These are phyloP conservation scores for Solioccasus polychromus DNA, from an alignment of 768 basidiomycete genomes.

Conservation along the genomic window DNA sequence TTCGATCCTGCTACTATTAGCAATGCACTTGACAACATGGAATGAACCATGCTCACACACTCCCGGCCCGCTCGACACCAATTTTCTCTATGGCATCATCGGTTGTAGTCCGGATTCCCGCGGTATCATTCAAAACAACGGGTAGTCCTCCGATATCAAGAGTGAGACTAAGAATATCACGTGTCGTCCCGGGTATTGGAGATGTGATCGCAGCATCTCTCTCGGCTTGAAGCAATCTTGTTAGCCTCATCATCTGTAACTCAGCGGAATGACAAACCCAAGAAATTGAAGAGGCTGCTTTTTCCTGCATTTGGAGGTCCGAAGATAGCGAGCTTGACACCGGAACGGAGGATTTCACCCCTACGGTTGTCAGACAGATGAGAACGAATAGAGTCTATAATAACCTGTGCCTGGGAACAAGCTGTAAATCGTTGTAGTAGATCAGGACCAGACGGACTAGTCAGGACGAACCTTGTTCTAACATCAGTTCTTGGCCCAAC, in stretches of 20 bases:
- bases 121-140: conserved; percentile 80
- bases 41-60: conserved; percentile 47
- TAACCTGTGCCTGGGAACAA: conserved; percentile 41
- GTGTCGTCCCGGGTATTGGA: conserved; percentile 81
- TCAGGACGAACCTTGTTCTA: conserved; percentile 54
- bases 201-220: conserved; percentile 91
- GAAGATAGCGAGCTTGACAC: conserved; percentile 82
- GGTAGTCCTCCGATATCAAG: conserved; percentile 88
- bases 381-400: conserved; percentile 49
- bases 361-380: conserved; percentile 70
- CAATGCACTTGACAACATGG: neutral
- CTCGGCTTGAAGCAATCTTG: conserved; percentile 60
- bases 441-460: neutral
- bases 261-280: conserved; percentile 67
- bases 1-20: conserved; percentile 48
- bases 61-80: conserved; percentile 71
- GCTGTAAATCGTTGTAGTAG: conserved; percentile 38
- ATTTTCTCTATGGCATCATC: conserved; percentile 73
- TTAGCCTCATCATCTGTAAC: no score
- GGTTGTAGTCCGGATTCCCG: conserved; percentile 68
- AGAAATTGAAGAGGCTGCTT: conserved; percentile 81
- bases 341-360: conserved; percentile 81
- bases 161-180: conserved; percentile 82
- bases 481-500: conserved; percentile 73
- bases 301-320: conserved; percentile 96